Base-by-base conservation (phyloP, 345 rosid genomes). In the Aquilaria yunnanensis region DNA sequence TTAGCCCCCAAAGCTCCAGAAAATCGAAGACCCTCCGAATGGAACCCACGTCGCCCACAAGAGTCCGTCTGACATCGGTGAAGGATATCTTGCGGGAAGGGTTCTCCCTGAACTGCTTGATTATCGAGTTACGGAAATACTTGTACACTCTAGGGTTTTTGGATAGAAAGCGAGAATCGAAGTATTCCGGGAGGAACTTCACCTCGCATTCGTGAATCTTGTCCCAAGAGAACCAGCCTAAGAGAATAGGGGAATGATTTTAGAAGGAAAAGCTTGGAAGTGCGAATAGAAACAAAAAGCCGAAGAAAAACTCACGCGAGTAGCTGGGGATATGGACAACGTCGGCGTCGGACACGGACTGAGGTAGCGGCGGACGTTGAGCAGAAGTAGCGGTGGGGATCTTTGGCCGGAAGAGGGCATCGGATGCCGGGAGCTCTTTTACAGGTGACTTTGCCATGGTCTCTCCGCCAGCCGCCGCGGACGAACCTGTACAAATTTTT, bases 21-120 rank as follows among this genome's bases (percentile, higher is more conserved):
- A 94, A 90, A 77, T 94, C 97, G 59, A 88, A 94, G 47, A 94
- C 95, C 77, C 94, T 83, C 29, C 94, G 88, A 64, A 90, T 81
- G 29, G 99, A 94, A 29, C 88, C 96, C 29, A 86, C 99, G 29
- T 94, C 99, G 0, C 88, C 86, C 2, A 90, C 89, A 11, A 90
- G 87, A 6, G 79, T 79, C 82, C 80, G 83, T 72, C 97, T 69
- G 47, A 78, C 90, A 55, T 90, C 96, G 1, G 98, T 93, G 81
- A 86, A 93, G 52, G 83, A 85, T 67, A 93, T 78, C 75, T 84
- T 93, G 47, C 77, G 70, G 12, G 83, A 74, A 70, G 91, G 86
- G 14, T 80, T 86, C 56, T 69, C 65, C 64, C 96, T 74, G 64
- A 70, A 88, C 51, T 76, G 86, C 75, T 74, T 81, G 65, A 93